Percentiles rank a stretch among this genome's conserved stretches.
Conservation (phyloP, 2,329 filamentous ascomycete genomes). For the Arthrobotrys pseudoclavata region DNA sequence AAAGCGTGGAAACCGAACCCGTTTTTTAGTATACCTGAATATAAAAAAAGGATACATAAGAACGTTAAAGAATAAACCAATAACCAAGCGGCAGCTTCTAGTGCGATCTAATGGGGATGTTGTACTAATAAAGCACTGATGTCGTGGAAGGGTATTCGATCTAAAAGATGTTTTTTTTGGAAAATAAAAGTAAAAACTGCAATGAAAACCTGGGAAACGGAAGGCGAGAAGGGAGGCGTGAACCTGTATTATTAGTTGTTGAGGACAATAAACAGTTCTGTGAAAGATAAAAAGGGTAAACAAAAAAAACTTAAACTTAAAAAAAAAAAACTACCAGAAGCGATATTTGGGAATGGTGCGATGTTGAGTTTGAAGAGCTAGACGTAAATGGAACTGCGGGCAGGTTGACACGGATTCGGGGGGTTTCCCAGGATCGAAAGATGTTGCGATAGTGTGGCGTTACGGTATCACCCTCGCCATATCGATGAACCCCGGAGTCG, state of each 20-base stretch:
- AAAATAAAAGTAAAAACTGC: conserved; percentile 18
- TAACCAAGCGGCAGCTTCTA: conserved; percentile 27
- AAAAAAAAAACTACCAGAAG: not conserved
- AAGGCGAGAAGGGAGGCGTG: not conserved
- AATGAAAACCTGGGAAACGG: not conserved
- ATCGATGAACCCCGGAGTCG: not conserved
- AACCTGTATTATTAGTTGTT: conserved; percentile 22
- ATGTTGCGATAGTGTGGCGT: not conserved
- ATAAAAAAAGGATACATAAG: conserved; percentile 19
- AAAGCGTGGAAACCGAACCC: conserved; percentile 35
- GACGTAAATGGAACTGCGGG: not conserved
- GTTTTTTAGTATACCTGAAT: conserved; percentile 20
- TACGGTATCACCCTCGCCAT: conserved; percentile 13
- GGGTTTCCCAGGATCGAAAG: not conserved
- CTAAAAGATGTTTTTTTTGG: conserved; percentile 24
- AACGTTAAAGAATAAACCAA: conserved; percentile 21
- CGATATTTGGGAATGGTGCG: no score
- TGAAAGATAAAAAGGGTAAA: not conserved
- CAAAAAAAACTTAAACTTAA: no score
- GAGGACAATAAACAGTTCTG: conserved; percentile 7
- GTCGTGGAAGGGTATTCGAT: conserved; percentile 50
- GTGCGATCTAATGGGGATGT: conserved; percentile 50
- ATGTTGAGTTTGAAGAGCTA: not conserved
- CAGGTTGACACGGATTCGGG: not conserved
- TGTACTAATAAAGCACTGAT: conserved; percentile 41